A percentile compares a stretch with the other conserved stretches of the same genome.
These are phyloP conservation scores for Cladosporium colombiae DNA, from an alignment of 2,329 filamentous ascomycete species.

Conservation along the genomic window DNA sequence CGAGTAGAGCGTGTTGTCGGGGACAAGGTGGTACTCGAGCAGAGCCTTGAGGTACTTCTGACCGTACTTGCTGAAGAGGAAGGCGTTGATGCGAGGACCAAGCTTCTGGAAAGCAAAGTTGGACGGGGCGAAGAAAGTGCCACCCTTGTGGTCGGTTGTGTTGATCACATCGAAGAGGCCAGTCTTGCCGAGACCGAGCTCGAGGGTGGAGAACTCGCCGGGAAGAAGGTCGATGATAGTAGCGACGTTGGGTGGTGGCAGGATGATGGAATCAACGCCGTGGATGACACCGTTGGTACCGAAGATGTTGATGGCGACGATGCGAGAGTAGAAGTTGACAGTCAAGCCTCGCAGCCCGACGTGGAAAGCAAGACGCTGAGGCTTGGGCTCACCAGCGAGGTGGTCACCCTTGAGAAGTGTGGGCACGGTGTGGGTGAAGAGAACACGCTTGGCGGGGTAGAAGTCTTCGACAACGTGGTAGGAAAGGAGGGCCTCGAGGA, in stretches of 20 bases:
- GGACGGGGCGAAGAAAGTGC: slow-evolving; percentile 77
- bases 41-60: slow-evolving; percentile 75
- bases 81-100: slow-evolving; percentile 72
- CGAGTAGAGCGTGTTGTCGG: slow-evolving; percentile 76
- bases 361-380: slow-evolving; percentile 71
- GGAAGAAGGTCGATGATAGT: slow-evolving; percentile 68
- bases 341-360: slow-evolving; percentile 64
- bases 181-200: slow-evolving; percentile 73
- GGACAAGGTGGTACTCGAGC: slow-evolving; percentile 75
- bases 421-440: slow-evolving; percentile 72
- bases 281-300: slow-evolving; percentile 82
- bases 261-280: slow-evolving; percentile 70
- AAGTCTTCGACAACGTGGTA: slow-evolving; percentile 75
- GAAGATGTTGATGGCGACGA: slow-evolving; percentile 69
- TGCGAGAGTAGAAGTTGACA: slow-evolving; percentile 74
- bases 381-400: slow-evolving; percentile 60
- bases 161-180: slow-evolving; percentile 64
- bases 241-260: slow-evolving; percentile 69
- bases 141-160: slow-evolving; percentile 59
- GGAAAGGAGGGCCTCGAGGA: slow-evolving; percentile 66
- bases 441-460: slow-evolving; percentile 66
- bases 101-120: slow-evolving; percentile 80
- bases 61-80: slow-evolving; percentile 78
- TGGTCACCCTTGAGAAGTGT: slow-evolving; percentile 61
- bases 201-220: slow-evolving; percentile 73